Conservation (phyloP, 1,284 basidiomycete genomes). For the Ustilago curta region DNA sequence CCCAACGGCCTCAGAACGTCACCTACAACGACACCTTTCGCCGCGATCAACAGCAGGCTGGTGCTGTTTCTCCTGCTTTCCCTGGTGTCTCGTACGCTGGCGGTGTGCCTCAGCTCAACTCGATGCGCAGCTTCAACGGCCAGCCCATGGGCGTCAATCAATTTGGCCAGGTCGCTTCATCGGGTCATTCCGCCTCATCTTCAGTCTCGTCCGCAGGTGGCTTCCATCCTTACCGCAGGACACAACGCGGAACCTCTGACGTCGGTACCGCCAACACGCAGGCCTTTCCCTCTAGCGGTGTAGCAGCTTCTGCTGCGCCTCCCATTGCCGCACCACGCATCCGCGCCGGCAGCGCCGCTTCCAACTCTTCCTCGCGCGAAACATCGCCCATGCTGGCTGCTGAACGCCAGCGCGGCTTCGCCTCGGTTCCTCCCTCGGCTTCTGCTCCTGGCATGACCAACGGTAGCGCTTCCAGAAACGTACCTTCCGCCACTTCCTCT, state of each 20-base stretch:
- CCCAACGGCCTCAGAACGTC: conserved; percentile 56
- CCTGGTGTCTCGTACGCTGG: conserved; percentile 36
- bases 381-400: conserved; percentile 47
- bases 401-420: conserved; percentile 39
- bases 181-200: conserved; percentile 43
- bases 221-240: conserved; percentile 62
- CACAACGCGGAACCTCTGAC: conserved; percentile 48
- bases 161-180: conserved; percentile 27
- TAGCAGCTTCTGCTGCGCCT: conserved; percentile 7
- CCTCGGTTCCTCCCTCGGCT: conserved; percentile 15
- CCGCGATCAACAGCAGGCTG: conserved; percentile 39
- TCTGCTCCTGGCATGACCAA: conserved; percentile 27
- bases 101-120: conserved; percentile 34
- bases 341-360: conserved; percentile 52
- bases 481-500: conserved; percentile 14
- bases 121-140: conserved; percentile 39
- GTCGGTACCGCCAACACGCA: conserved; percentile 35
- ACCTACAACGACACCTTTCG: conserved; percentile 62
- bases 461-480: conserved; percentile 12
- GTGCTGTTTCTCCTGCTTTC: conserved; percentile 25
- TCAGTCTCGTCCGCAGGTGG: conserved; percentile 44
- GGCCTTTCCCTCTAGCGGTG: conserved; percentile 26
- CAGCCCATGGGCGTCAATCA: conserved; percentile 26
- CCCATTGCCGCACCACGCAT: conserved; percentile 25
- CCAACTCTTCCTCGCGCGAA: conserved; percentile 42